A percentile compares a stretch with the other conserved stretches of the same genome.
Conservation (phyloP, 2,329 filamentous ascomycete genomes). For the Penicillium sp. region DNA sequence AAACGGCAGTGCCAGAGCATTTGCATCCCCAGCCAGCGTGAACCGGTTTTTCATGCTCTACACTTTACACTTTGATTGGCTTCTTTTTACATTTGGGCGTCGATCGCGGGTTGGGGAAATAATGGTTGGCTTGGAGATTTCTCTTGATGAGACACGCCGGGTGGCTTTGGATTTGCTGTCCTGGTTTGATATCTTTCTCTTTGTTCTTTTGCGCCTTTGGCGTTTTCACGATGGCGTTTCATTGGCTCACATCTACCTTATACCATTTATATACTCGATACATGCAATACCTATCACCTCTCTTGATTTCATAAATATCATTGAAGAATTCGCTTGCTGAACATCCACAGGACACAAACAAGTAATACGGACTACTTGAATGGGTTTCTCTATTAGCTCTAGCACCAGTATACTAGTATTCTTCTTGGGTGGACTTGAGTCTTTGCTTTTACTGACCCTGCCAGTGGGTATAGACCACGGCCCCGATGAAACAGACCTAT, state of each 20-base stretch:
- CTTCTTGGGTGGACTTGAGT: constrained; percentile 20
- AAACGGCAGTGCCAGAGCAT: not conserved
- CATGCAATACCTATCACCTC: not conserved
- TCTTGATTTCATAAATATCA: not conserved
- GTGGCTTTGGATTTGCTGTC: not conserved
- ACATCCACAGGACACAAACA: not conserved
- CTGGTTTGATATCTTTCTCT: not conserved
- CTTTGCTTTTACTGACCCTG: constrained; percentile 37
- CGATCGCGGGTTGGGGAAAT: not conserved
- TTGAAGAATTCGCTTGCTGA: not conserved
- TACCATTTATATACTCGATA: constrained; percentile 14
- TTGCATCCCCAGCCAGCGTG: constrained; percentile 2
- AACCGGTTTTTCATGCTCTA: constrained; percentile 13
- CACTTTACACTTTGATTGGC: not conserved
- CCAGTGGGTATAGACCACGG: too few relatives aligned
- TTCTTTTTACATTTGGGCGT: constrained; percentile 4
- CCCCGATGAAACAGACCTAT: too few relatives aligned
- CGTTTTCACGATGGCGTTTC: constrained; percentile 8
- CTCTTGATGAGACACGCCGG: not conserved
- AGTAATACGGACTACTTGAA: not conserved
- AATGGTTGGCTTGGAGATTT: not conserved
- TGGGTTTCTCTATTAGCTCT: not conserved
- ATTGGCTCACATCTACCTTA: constrained; percentile 5
- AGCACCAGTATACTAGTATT: too few relatives aligned
- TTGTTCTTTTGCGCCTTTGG: constrained; percentile 1